Evolutionary conservation across 768 basidiomycete species (phyloP).

Genomic region (Mycena metata): DNA sequence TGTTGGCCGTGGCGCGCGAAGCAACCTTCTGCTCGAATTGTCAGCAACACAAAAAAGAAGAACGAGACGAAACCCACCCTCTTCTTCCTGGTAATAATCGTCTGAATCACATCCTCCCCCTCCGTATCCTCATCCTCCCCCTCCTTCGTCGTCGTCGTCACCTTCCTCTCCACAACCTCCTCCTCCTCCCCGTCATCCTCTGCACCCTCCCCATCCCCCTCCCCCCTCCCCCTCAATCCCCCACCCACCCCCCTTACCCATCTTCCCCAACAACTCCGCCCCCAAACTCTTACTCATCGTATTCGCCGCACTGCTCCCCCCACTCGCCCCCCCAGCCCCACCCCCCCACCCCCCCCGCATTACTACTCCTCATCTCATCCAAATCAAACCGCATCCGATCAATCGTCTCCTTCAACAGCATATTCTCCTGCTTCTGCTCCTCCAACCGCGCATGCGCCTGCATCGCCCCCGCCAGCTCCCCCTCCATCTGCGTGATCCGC

Average conservation of each 20-base stretch:
- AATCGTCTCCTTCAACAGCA: constrained; percentile 95
- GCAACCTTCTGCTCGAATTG: constrained; percentile 69
- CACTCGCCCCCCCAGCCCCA: constrained; percentile 56
- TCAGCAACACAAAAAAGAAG: constrained; percentile 27
- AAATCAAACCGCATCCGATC: constrained; percentile 95
- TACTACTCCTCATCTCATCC: constrained; percentile 84
- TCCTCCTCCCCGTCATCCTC: constrained; percentile 55
- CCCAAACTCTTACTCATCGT: constrained; percentile 82
- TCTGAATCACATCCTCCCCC: constrained; percentile 84
- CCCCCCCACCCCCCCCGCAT: constrained; percentile 47
- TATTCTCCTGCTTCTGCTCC: constrained; percentile 95
- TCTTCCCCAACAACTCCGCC: constrained; percentile 76
- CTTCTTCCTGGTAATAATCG: constrained; percentile 89
- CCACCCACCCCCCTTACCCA: constrained; percentile 60
- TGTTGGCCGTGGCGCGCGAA: constrained; percentile 59
- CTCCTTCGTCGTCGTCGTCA: constrained; percentile 36
- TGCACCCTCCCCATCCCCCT: constrained; percentile 53
- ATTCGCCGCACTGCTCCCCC: constrained; percentile 62
- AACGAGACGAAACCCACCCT: constrained; percentile 58
- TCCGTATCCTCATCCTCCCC: constrained; percentile 70
- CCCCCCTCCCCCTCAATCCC: constrained; percentile 42
- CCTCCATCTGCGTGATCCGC: constrained; percentile 76
- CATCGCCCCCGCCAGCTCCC: constrained; percentile 77
- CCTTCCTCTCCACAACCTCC: constrained; percentile 48
- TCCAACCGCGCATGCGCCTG: constrained; percentile 83